A percentile compares a stretch with the other conserved stretches of the same genome.
Evolutionary conservation across 164 flowering plant genomes (phyloP).

Genomic region (Nymphaea thermarum): DNA sequence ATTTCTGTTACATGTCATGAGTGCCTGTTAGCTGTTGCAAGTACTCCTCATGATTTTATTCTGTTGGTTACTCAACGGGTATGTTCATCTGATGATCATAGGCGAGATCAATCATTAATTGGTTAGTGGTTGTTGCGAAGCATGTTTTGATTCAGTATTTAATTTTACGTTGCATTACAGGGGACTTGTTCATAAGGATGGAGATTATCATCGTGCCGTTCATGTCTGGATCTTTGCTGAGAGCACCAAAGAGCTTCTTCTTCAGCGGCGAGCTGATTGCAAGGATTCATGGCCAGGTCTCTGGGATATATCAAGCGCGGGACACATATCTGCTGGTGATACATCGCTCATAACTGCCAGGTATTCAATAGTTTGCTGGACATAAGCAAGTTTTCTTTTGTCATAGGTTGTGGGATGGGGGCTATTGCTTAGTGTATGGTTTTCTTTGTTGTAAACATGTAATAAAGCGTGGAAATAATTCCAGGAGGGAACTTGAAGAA

Average conservation of each 20-base stretch:
- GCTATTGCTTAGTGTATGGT: too few species aligned
- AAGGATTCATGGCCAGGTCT: slow-evolving; percentile 88
- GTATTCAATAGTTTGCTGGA: slow-evolving; percentile 14
- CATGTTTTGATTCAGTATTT: too few species aligned
- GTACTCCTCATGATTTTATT: too few species aligned
- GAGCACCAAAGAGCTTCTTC: slow-evolving; percentile 72
- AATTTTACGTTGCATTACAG: slow-evolving; percentile 24
- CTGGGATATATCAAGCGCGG: slow-evolving; percentile 97
- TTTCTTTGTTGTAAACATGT: too few species aligned
- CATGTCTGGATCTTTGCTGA: slow-evolving; percentile 83
- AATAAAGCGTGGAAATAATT: slow-evolving; percentile 8
- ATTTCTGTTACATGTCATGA: too few species aligned
- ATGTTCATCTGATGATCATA: too few species aligned
- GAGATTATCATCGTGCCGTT: slow-evolving; percentile 85
- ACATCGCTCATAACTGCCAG: slow-evolving; percentile 73
- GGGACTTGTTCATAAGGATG: slow-evolving; percentile 68
- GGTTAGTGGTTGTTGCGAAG: too few species aligned
- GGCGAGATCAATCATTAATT: too few species aligned
- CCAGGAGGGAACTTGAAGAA: slow-evolving; percentile 92
- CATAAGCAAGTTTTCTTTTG: too few species aligned
- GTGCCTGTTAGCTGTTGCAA: too few species aligned
- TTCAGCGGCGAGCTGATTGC: slow-evolving; percentile 73
- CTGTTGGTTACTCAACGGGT: too few species aligned
- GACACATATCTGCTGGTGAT: slow-evolving; percentile 90
- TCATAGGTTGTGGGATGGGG: too few species aligned